Conservation (phyloP, 257 asterid genomes). For the Penstemon davidsonii region DNA sequence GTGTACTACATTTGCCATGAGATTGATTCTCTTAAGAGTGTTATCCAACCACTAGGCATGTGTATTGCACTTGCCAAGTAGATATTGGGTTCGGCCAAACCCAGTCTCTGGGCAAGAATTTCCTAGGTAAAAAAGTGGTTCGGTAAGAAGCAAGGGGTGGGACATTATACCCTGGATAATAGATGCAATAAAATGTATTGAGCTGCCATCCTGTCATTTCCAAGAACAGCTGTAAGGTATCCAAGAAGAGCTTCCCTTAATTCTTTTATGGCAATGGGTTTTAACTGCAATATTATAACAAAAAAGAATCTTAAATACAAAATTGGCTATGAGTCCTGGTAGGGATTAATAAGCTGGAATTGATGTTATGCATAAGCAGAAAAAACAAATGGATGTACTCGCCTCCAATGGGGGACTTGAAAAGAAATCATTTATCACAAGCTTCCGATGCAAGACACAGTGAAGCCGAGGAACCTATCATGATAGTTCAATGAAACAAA, state of each 20-base stretch:
- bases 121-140: neutral
- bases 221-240: conserved; percentile 73
- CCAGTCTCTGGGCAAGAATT: conserved; percentile 10
- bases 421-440: conserved; percentile 62
- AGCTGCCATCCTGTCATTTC: conserved; percentile 85
- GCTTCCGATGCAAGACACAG: conserved; percentile 72
- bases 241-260: conserved; percentile 70
- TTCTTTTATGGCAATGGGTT: conserved; percentile 50
- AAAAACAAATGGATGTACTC: conserved; percentile 21
- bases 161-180: conserved; percentile 64
- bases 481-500: conserved; percentile 7
- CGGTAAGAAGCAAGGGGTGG: conserved; percentile 14
- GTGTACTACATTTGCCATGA: no score
- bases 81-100: no score
- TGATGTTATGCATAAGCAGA: conserved; percentile 8
- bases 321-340: neutral
- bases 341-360: neutral
- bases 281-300: conserved; percentile 45
- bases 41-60: no score
- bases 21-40: no score
- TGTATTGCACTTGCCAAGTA: no score
- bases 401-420: conserved; percentile 59
- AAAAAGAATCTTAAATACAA: conserved; percentile 4
- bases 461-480: conserved; percentile 78
- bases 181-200: conserved; percentile 80